Base-by-base conservation (phyloP, 148 eudicot genomes). In the Amaranthus palmeri region DNA sequence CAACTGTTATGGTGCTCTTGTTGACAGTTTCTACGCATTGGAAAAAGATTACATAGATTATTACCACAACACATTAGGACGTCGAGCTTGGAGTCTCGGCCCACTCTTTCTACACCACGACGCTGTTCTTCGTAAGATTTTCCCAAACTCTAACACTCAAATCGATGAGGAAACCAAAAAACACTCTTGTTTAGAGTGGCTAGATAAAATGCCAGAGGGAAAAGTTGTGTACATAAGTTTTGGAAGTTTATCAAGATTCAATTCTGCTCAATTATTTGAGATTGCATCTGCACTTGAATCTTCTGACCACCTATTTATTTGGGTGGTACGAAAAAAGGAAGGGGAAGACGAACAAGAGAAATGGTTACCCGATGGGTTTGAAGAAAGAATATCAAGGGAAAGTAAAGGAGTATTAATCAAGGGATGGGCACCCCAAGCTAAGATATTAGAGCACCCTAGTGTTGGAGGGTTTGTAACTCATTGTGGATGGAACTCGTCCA, bases 401-500 rank as follows among this genome's bases (percentile, higher is more conserved):
- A 59, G 42, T 5, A 45, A n/a, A 6, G 78, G 78, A 50, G 4
- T 75, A 4, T 0, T 68, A 8, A 60, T 75, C 10, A 59, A 49
- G 17, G 78, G 66, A 11, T 68, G 78, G 78, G 72, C 72, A 2
- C 67, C 72, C 2, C 77, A 74, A 41, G 4, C n/a, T 5, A 44
- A 45, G n/a, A 74, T 74, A 66, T 41, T 74, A 1, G 65, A 52
- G 17, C 70, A 67, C 49, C 54, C 52, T 8, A 60, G 9, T 56
- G 5, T 40, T 8, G 71, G 71, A 10, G 65, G 12, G 17, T 66
- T 74, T 40, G 42, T 74, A 41, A 66, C 69, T 18, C 76, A 73
- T 46, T 73, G 76, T 73, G 76, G 76, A 7, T 73, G 76, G 76
- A 73, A 64, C 71, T 74, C 77, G 65, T 36, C 49, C 8, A n/a